A percentile compares a stretch with the other conserved stretches of the same genome.
phyloP scores from a whole-genome alignment of 495 filamentous ascomycete species.

The Neurospora tetraspora region DNA sequence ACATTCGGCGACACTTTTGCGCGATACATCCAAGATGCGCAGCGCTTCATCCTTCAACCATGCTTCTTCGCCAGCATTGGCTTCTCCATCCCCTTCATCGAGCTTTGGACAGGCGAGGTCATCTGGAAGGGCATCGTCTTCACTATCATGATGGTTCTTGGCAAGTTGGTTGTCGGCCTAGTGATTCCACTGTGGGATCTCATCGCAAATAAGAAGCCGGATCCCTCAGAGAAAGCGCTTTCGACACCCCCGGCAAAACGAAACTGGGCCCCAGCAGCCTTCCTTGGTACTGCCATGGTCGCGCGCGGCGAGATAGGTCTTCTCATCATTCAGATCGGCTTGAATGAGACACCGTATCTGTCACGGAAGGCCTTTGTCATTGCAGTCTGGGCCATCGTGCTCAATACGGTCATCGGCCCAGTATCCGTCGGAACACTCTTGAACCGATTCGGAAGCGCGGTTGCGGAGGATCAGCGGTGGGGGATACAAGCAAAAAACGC shows the following conservation, averaged over 20 bases:
- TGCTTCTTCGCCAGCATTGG: constrained; percentile 78
- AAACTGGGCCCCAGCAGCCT: constrained; percentile 13
- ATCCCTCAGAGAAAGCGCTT: not conserved
- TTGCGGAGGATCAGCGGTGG: constrained; percentile 15
- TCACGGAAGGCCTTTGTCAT: constrained; percentile 45
- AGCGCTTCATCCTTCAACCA: constrained; percentile 50
- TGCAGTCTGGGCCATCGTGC: constrained; percentile 62
- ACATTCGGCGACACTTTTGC: constrained; percentile 40
- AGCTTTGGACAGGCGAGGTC: constrained; percentile 53
- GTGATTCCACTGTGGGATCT: constrained; percentile 43
- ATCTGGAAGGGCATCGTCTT: constrained; percentile 69
- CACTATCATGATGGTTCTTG: constrained; percentile 55
- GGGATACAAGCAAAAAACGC: constrained; percentile 6
- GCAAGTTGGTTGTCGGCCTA: constrained; percentile 51
- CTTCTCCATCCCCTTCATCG: constrained; percentile 64
- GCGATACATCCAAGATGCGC: constrained; percentile 42
- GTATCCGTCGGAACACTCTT: constrained; percentile 56
- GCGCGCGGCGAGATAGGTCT: constrained; percentile 74
- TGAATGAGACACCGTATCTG: constrained; percentile 18
- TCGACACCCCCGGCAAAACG: not conserved
- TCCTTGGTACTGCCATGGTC: constrained; percentile 47
- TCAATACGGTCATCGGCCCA: constrained; percentile 68
- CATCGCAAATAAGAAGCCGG: not conserved
- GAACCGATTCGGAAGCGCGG: constrained; percentile 16
- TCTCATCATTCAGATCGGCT: constrained; percentile 59